Conservation (phyloP, 371 early-diverging fungal species). For the Rhizopus arrhizus region DNA sequence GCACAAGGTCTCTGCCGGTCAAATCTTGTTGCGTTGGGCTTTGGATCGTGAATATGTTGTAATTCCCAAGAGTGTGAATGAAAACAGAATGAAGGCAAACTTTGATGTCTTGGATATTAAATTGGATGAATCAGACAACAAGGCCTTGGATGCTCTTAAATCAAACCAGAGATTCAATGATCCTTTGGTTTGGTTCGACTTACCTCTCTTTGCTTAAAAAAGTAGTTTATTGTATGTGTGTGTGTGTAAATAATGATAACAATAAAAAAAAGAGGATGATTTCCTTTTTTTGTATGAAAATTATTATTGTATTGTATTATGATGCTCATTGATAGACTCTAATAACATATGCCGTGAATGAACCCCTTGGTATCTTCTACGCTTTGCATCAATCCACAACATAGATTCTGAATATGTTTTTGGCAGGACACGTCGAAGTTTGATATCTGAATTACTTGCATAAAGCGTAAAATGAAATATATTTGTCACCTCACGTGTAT, state of each 20-base stretch:
- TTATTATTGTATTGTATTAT: not conserved
- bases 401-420: conserved; percentile 74
- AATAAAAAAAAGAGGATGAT: not conserved
- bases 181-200: conserved; percentile 29
- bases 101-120: conserved; percentile 34
- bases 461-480: conserved; percentile 81
- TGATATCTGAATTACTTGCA: conserved; percentile 18
- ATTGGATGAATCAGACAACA: conserved; percentile 40
- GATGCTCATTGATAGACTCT: conserved; percentile 9
- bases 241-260: too few relatives aligned
- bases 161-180: conserved; percentile 34
- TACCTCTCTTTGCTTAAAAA: conserved; percentile 41
- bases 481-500: conserved; percentile 71
- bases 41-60: conserved; percentile 59
- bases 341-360: conserved; percentile 29
- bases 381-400: conserved; percentile 71
- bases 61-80: conserved; percentile 67
- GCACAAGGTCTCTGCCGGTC: conserved; percentile 24
- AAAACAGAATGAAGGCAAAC: conserved; percentile 53
- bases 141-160: conserved; percentile 22
- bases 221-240: not conserved
- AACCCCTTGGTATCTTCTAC: conserved; percentile 39
- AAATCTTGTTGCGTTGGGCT: conserved; percentile 61
- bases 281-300: not conserved
- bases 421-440: conserved; percentile 51